Percentiles rank a stretch among this genome's conserved stretches.
phyloP scores from a whole-genome alignment of 176 grass and related monocot genomes.

The Aechmea fasciata region DNA sequence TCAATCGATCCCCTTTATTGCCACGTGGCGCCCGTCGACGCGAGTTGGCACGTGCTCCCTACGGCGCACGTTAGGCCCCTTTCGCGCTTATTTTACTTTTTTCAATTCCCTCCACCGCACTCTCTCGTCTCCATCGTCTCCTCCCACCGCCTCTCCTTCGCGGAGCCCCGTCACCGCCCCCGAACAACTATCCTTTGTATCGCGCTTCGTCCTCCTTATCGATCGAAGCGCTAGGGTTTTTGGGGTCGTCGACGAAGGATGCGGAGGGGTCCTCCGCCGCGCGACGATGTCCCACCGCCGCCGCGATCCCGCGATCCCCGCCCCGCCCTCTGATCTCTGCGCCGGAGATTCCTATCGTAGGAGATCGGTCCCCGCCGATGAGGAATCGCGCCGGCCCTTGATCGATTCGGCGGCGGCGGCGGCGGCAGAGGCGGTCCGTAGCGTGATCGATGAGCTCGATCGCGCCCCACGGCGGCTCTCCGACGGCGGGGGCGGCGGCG shows the following conservation, averaged over 20 bases:
- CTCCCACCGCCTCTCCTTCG: not conserved
- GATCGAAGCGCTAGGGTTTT: not conserved
- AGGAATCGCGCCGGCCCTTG: slow-evolving; percentile 13
- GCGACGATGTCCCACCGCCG: slow-evolving; percentile 17
- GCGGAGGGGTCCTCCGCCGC: not conserved
- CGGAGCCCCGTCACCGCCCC: not conserved
- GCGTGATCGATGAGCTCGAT: slow-evolving; percentile 12
- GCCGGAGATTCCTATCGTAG: not conserved
- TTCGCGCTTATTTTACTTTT: not conserved
- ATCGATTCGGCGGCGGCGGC: not conserved
- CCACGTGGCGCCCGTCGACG: not conserved
- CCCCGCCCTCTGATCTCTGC: not conserved
- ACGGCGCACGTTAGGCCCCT: not conserved
- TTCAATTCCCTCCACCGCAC: slow-evolving; percentile 1
- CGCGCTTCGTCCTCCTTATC: not conserved
- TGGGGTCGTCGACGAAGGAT: not conserved
- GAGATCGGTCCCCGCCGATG: not conserved
- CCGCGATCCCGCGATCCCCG: not conserved
- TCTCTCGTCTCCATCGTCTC: not conserved
- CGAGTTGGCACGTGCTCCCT: too few species aligned
- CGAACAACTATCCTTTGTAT: not conserved
- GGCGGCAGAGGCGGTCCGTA: too few species aligned
- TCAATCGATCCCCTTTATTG: not conserved
- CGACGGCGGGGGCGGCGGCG: slow-evolving; percentile 11
- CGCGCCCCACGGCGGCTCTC: not conserved